These are phyloP conservation scores for Podospora fimiseda DNA, from an alignment of 495 filamentous ascomycete genomes.

Conservation along the genomic window DNA sequence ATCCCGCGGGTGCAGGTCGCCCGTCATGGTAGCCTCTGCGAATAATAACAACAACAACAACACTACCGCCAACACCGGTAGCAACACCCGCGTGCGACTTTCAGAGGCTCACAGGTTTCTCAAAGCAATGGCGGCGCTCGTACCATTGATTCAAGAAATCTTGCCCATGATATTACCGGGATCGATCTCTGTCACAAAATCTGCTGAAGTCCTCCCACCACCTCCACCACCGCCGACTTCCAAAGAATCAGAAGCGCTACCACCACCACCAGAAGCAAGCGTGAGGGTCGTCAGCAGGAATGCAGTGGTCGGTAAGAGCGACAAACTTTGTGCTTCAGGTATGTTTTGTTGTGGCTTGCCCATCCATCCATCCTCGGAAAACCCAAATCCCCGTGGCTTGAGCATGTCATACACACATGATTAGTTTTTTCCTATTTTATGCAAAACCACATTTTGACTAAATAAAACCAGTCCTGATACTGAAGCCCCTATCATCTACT, in stretches of 20 bases:
- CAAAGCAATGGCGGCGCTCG: slow-evolving; percentile 37
- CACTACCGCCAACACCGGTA: neutral
- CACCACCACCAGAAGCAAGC: slow-evolving; percentile 21
- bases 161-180: slow-evolving; percentile 45
- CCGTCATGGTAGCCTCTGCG: neutral
- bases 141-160: slow-evolving; percentile 44
- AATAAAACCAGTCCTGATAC: slow-evolving; percentile 42
- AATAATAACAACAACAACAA: neutral
- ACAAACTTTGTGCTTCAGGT: slow-evolving; percentile 52
- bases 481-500: slow-evolving; percentile 35
- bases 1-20: neutral
- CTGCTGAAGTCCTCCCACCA: slow-evolving; percentile 34
- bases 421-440: neutral
- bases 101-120: neutral
- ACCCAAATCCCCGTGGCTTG: no score
- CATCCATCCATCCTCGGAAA: no score
- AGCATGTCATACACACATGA: neutral
- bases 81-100: neutral
- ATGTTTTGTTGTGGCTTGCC: slow-evolving; percentile 14
- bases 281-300: slow-evolving; percentile 49
- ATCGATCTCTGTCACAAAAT: slow-evolving; percentile 39
- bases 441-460: slow-evolving; percentile 3
- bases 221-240: slow-evolving; percentile 6
- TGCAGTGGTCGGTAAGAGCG: slow-evolving; percentile 52
- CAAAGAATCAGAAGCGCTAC: neutral